Base-by-base conservation (phyloP, 768 basidiomycete genomes). In the Amanita exitialis region DNA sequence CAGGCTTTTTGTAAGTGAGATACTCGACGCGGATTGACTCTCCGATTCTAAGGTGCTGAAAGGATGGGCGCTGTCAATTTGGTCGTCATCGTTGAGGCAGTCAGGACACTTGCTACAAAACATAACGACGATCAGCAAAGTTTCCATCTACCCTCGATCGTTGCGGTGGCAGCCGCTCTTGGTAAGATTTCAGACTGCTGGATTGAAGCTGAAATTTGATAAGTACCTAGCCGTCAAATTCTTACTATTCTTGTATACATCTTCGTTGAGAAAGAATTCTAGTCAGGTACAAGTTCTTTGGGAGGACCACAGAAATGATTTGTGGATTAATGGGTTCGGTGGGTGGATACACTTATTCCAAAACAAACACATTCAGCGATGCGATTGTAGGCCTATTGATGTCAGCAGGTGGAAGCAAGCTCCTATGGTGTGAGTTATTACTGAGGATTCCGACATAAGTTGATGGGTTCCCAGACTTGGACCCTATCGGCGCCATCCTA, bases 231-330 rank as follows among this genome's bases (percentile, higher is more conserved):
- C 76, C 45, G 81, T 89, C 55, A 99, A 99, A 66, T 74, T 91
- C 42, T 39, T 83, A 0, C 77, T 99, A 38, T 98, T 98, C 69
- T 34, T 92, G 3, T 96, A 92, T 67, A 93, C 93, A 64, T 79
- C 71, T 59, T 75, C 88, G 3, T 74, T 95, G 41, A 81, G 90
- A 25, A 76, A 75, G 28, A 80, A 78, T 56, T 92, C 88, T 5
- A 93, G 89, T 59, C 96, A 99, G 66, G 95, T 99, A 2, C 79
- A 80, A 42, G 80, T 96, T n/a, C 76, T 96, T 25, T 97, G 91
- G 92, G 90, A 96, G 65, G 95, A 98, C 62, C 94, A 97, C 57
- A 75, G 94, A 57, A 97, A 93, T 59, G 95, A 95, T 60, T 62
- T 92, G n/a, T 88, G 80, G 62, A 82, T 91, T 62, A 92, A 92